These are phyloP conservation scores for Metarhizium brunneum DNA, from an alignment of 2,329 filamentous ascomycete genomes.

Conservation along the genomic window DNA sequence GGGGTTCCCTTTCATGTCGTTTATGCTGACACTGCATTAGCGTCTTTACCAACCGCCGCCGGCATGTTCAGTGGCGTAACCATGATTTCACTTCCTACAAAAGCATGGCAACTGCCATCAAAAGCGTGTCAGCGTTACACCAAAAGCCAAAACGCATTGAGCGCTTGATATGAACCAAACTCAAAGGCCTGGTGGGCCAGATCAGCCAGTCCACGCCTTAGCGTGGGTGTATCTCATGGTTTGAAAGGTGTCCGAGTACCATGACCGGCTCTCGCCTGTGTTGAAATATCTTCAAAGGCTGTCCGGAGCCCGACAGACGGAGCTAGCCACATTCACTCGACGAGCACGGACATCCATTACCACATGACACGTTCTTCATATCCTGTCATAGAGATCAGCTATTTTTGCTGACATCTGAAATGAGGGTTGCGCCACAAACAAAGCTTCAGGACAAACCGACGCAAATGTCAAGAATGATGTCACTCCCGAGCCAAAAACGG, in stretches of 20 bases:
- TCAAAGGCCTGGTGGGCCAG: not conserved
- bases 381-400: not conserved
- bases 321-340: no score
- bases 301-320: not conserved
- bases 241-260: not conserved
- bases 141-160: not conserved
- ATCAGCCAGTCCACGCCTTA: not conserved
- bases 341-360: no score
- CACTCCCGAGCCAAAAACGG: not conserved
- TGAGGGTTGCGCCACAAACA: not conserved
- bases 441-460: not conserved
- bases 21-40: not conserved
- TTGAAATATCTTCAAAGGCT: not conserved
- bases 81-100: not conserved
- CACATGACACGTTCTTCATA: not conserved
- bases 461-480: not conserved
- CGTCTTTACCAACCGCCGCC: not conserved
- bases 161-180: not conserved
- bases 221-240: not conserved
- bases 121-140: not conserved
- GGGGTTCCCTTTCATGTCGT: not conserved
- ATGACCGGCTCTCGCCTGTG: not conserved
- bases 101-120: not conserved
- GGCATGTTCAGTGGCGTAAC: not conserved
- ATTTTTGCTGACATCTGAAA: not conserved